Conservation (phyloP, 441 rosid species). For the Adansonia gregorii region DNA sequence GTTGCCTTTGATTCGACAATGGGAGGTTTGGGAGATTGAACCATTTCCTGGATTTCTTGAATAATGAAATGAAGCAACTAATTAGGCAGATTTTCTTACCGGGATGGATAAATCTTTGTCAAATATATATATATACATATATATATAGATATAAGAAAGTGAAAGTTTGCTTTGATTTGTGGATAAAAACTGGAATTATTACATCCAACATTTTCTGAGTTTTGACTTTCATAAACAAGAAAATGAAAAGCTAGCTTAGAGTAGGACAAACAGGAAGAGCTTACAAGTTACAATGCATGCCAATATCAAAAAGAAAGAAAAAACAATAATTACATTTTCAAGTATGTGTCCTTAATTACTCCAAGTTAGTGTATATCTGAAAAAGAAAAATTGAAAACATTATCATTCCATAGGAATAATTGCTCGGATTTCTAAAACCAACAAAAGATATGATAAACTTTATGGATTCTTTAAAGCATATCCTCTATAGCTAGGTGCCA, state of each 20-base stretch:
- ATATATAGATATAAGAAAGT: neutral
- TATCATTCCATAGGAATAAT: neutral
- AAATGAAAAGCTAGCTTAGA: neutral
- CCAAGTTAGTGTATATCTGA: neutral
- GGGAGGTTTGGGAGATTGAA: neutral
- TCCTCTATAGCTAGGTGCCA: neutral
- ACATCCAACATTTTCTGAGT: neutral
- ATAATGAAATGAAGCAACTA: no score
- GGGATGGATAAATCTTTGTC: no score
- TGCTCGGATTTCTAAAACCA: neutral
- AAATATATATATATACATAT: no score
- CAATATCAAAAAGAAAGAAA: neutral
- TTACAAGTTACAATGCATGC: neutral
- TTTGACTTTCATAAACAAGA: neutral
- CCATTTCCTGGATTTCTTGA: no score
- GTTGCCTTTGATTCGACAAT: no score
- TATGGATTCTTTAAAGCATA: neutral
- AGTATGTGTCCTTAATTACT: neutral
- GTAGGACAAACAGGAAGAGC: neutral
- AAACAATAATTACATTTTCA: neutral
- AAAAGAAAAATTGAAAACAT: neutral
- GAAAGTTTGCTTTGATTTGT: neutral
- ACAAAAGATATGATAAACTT: neutral
- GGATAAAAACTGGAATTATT: neutral
- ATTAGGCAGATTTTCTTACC: no score